Percentiles rank a stretch among this genome's conserved stretches.
Conservation (phyloP, 331 rosid species). For the Quercus tomentella region DNA sequence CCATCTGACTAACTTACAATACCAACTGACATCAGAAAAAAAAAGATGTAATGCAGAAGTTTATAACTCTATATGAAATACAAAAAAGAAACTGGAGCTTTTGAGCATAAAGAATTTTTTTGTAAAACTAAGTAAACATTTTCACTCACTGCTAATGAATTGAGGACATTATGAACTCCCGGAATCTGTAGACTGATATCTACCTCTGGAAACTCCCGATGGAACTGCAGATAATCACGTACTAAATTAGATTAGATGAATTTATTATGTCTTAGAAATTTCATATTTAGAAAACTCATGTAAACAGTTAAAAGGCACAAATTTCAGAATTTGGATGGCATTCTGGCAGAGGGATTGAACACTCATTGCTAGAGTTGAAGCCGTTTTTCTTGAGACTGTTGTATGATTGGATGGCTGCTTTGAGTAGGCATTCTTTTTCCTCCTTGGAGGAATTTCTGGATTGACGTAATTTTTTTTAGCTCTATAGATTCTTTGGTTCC, state of each 20-base stretch:
- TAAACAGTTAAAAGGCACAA: neutral
- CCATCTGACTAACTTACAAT: neutral
- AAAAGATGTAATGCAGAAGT: neutral
- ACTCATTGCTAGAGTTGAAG: too few relatives aligned
- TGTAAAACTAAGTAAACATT: neutral
- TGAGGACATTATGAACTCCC: constrained; percentile 31
- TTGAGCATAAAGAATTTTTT: neutral
- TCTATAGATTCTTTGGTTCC: too few relatives aligned
- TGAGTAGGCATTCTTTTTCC: too few relatives aligned
- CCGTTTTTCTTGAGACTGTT: too few relatives aligned
- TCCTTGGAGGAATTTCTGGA: too few relatives aligned
- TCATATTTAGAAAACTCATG: neutral
- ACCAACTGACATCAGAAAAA: neutral
- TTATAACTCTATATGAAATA: neutral
- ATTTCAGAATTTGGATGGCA: neutral
- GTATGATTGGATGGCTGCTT: too few relatives aligned
- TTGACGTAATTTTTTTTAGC: too few relatives aligned
- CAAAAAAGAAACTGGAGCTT: neutral
- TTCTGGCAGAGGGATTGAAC: neutral
- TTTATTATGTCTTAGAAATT: neutral
- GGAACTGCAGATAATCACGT: constrained; percentile 13
- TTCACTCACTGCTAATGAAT: constrained; percentile 30
- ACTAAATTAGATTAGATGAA: neutral
- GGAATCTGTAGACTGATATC: constrained; percentile 27
- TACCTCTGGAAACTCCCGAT: constrained; percentile 17